Base-by-base conservation (phyloP, 1,284 basidiomycete genomes). In the Tranzscheliella williamsii region DNA sequence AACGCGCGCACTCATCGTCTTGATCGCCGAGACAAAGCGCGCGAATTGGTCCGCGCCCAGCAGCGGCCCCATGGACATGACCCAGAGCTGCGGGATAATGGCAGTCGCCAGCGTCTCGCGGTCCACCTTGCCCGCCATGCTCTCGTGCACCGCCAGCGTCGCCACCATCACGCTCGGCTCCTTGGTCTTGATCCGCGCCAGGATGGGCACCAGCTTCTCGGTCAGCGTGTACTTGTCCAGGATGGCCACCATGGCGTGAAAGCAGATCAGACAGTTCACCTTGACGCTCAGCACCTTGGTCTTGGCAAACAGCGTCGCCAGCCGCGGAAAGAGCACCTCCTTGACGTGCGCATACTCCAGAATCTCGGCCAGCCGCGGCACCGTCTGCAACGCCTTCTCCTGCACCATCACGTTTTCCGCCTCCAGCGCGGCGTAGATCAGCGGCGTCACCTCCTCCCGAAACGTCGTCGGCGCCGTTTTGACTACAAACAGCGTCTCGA, bases 71-170 rank as follows among this genome's bases (percentile, higher is more conserved):
- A 75, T 70, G 31, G 48, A 54, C 66, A 77, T 74, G 23, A 60
- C 42, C 72, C 73, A 75, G 18, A 76, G 47, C 27, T 70, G 73
- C 15, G 75, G 73, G 17, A 75, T 68, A 38, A 76, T 63, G 13
- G 62, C 55, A 0, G 89, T 94, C 0, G 94, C 94, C 15, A 96
- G 88, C 4, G 92, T 90, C 79, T 96, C 92, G 35, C 91, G 84
- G 66, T 96, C 92, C 4, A 97, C 88, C 78, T 97, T 98, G 67
- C 86, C 84, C 2, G 92, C 90, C 91, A 97, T 95, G 4, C 89
- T 90, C 78, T 96, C 93, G 79, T 98, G 92, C 0, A 99, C 92
- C 8, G 85, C 86, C 32, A 97, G 81, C 0, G 92, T 95, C 1
- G 91, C 90, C 84, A 74, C 57, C 78, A 79, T 78, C 4, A 79